phyloP scores from a whole-genome alignment of 2,329 filamentous ascomycete species.

The Coniochaeta sp. region DNA sequence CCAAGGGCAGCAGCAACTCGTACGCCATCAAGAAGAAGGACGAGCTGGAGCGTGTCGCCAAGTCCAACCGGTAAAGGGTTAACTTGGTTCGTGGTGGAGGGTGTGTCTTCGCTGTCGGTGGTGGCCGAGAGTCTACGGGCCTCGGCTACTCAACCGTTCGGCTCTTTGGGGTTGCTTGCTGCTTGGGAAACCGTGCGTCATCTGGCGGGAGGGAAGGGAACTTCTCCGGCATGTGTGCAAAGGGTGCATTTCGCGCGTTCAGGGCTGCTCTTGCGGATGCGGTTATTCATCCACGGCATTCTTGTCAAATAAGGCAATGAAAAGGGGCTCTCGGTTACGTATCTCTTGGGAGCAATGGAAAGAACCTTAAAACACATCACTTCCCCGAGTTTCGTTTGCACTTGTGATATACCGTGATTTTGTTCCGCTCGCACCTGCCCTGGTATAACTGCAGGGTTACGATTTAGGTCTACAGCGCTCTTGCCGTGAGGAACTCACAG shows the following conservation, averaged over 20 bases:
- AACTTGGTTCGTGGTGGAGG: conserved; percentile 8
- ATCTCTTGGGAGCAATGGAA: conserved; percentile 15
- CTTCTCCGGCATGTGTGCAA: conserved; percentile 32
- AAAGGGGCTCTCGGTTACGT: conserved; percentile 23
- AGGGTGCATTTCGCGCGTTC: conserved; percentile 37
- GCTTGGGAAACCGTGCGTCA: conserved; percentile 8
- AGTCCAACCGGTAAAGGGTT: conserved; percentile 96
- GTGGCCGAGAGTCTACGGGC: too few relatives aligned
- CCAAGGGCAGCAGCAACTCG: conserved; percentile 99
- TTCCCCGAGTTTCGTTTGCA: conserved; percentile 5
- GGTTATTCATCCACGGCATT: conserved; percentile 31
- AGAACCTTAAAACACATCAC: conserved; percentile 3
- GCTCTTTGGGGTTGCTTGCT: conserved; percentile 8
- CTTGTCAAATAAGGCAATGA: conserved; percentile 34
- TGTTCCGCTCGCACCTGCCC: too few relatives aligned
- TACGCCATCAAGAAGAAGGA: conserved; percentile 99
- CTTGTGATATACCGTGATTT: background rate
- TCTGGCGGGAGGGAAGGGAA: conserved; percentile 16
- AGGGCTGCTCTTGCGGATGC: conserved; percentile 31
- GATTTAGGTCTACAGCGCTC: too few relatives aligned
- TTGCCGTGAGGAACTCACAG: too few relatives aligned
- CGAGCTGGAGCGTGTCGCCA: conserved; percentile 99
- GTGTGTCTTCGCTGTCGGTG: conserved; percentile 9
- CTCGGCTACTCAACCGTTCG: background rate
- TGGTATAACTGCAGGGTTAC: too few relatives aligned